These are phyloP conservation scores for Boletellus ananiceps DNA, from an alignment of 768 basidiomycete species.

Conservation along the genomic window DNA sequence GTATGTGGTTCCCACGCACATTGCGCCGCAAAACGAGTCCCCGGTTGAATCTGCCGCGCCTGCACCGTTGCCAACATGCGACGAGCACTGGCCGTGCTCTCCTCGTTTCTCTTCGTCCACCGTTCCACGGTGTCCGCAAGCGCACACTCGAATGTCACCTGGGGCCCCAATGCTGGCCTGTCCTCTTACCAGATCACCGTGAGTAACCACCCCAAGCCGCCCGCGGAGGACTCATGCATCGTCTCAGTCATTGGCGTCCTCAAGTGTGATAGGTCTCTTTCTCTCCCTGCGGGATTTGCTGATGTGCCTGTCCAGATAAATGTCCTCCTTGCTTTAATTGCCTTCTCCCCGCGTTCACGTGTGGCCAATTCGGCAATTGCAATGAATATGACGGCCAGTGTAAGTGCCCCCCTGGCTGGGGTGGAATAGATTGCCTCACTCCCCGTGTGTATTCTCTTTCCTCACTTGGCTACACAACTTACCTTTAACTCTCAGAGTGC, in stretches of 20 bases:
- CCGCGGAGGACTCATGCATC: slow-evolving; percentile 10
- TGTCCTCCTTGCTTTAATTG: slow-evolving; percentile 97
- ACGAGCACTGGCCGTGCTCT: slow-evolving; percentile 17
- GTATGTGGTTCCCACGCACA: slow-evolving; percentile 13
- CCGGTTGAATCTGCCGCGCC: neutral
- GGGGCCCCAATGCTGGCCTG: slow-evolving; percentile 9
- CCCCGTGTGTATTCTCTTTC: slow-evolving; percentile 61
- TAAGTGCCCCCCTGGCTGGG: slow-evolving; percentile 96
- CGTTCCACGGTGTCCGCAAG: slow-evolving; percentile 1
- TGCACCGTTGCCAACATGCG: slow-evolving; percentile 18
- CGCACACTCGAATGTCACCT: slow-evolving; percentile 13
- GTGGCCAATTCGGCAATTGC: slow-evolving; percentile 90
- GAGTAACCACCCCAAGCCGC: slow-evolving; percentile 4
- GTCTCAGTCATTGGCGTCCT: slow-evolving; percentile 19
- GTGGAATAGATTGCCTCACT: slow-evolving; percentile 89
- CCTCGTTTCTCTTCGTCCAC: slow-evolving; percentile 7
- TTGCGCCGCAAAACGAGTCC: neutral
- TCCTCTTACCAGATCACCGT: slow-evolving; percentile 26
- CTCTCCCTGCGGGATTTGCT: neutral
- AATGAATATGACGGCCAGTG: slow-evolving; percentile 93
- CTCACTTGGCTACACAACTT: neutral
- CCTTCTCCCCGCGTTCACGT: slow-evolving; percentile 83
- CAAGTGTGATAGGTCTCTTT: slow-evolving; percentile 15
- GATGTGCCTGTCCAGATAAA: slow-evolving; percentile 35
- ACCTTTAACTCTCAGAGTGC: slow-evolving; percentile 56